phyloP scores from a whole-genome alignment of 2,329 filamentous ascomycete species.

The Colletotrichum tofieldiae region DNA sequence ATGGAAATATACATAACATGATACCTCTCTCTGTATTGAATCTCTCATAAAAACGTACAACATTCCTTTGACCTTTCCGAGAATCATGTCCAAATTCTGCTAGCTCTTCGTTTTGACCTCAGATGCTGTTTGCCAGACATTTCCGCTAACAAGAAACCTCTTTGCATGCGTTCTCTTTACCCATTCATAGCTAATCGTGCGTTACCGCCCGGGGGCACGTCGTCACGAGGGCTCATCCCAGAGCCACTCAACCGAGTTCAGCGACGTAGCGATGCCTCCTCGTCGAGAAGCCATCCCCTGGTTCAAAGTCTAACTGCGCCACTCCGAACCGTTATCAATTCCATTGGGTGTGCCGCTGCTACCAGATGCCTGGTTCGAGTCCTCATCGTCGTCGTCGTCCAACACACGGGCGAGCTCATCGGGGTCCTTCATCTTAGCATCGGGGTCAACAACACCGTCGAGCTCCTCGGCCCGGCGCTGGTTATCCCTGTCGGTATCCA shows the following conservation, averaged over 20 bases:
- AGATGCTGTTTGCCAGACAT: neutral
- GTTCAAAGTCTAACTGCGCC: constrained; percentile 50
- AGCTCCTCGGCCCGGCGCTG: constrained; percentile 60
- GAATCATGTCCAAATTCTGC: constrained; percentile 5
- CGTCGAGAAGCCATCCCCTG: neutral
- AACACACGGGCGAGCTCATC: constrained; percentile 75
- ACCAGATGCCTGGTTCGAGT: constrained; percentile 48
- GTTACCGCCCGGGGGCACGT: neutral
- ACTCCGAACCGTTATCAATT: constrained; percentile 64
- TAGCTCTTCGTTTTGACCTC: neutral
- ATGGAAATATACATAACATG: neutral
- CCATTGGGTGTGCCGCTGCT: constrained; percentile 53
- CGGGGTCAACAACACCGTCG: constrained; percentile 67
- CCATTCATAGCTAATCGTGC: constrained; percentile 4
- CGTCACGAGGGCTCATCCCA: neutral
- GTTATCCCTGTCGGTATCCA: constrained; percentile 65
- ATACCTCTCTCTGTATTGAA: constrained; percentile 16
- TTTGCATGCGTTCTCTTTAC: neutral
- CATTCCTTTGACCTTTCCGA: constrained; percentile 3
- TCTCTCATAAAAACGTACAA: constrained; percentile 14
- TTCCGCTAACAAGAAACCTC: neutral
- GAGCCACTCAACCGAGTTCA: neutral
- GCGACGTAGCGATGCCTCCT: neutral
- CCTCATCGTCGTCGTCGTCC: constrained; percentile 71
- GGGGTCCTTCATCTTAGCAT: constrained; percentile 77